These are phyloP conservation scores for Skeletonema grethae DNA, from an alignment of 108 stramenopile genomes.

Conservation along the genomic window DNA sequence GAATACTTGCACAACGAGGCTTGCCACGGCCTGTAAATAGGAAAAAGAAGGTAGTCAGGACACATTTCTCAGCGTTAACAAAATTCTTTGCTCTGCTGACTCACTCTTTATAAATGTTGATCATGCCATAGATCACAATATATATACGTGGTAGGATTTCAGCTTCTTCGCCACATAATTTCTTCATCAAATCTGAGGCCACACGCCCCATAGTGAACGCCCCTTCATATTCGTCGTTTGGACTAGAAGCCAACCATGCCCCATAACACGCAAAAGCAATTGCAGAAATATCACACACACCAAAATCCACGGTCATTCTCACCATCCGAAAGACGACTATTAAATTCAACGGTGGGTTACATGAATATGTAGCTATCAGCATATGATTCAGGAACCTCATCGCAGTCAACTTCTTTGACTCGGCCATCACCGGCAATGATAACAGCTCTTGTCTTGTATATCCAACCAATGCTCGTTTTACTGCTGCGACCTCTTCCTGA, in stretches of 20 bases:
- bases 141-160: constrained; percentile 1
- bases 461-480: constrained; percentile 24
- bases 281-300: constrained; percentile 26
- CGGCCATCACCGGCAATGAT: constrained; percentile 28
- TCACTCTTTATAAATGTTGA: constrained; percentile 8
- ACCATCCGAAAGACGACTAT: constrained; percentile 50
- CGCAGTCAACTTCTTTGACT: constrained; percentile 41
- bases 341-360: constrained; percentile 23
- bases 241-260: constrained; percentile 35
- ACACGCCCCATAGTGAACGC: constrained; percentile 53
- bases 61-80: neutral
- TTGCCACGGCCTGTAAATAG: constrained; percentile 10
- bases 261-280: constrained; percentile 46
- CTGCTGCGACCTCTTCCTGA: constrained; percentile 7
- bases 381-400: constrained; percentile 53
- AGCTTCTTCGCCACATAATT: neutral
- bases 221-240: constrained; percentile 42
- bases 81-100: neutral
- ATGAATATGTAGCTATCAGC: constrained; percentile 16
- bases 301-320: constrained; percentile 34
- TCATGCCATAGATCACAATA: neutral
- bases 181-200: constrained; percentile 42
- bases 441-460: constrained; percentile 20
- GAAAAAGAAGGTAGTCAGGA: neutral
- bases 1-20: constrained; percentile 29